Evolutionary conservation across 805 yeast genomes (phyloP).

Genomic region (Kazachstania viticola): DNA sequence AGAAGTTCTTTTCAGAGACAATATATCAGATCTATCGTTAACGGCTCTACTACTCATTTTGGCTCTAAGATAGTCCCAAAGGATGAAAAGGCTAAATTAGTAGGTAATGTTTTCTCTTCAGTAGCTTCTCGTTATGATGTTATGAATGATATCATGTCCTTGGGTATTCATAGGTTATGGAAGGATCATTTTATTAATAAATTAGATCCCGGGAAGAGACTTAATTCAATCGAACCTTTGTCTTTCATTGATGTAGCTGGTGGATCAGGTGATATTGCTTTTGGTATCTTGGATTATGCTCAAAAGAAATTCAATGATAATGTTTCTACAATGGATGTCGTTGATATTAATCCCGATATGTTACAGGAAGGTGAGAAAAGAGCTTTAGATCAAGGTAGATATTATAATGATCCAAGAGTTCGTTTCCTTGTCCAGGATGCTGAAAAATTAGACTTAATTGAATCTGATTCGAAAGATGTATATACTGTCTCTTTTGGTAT

Average conservation of each 20-base stretch:
- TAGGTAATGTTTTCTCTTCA: slow-evolving; percentile 80
- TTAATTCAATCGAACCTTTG: slow-evolving; percentile 66
- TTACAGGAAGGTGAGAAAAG: slow-evolving; percentile 82
- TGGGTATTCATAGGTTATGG: slow-evolving; percentile 94
- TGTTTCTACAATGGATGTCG: slow-evolving; percentile 73
- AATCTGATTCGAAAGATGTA: slow-evolving; percentile 81
- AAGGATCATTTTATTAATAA: slow-evolving; percentile 79
- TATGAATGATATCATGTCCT: slow-evolving; percentile 97
- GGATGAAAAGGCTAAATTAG: slow-evolving; percentile 71
- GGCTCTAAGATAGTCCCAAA: slow-evolving; percentile 77
- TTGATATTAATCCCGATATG: slow-evolving; percentile 95
- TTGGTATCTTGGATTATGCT: slow-evolving; percentile 89
- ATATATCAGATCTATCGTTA: no score
- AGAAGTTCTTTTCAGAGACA: no score
- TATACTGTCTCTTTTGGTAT: slow-evolving; percentile 97
- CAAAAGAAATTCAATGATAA: slow-evolving; percentile 63
- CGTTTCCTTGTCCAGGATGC: slow-evolving; percentile 86
- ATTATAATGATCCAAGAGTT: slow-evolving; percentile 44
- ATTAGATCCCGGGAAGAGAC: slow-evolving; percentile 87
- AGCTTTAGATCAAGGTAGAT: slow-evolving; percentile 47
- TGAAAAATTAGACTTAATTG: slow-evolving; percentile 72
- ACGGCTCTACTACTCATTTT: slow-evolving; percentile 55
- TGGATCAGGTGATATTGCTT: slow-evolving; percentile 97
- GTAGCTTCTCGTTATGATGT: slow-evolving; percentile 91
- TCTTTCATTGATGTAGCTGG: slow-evolving; percentile 95